phyloP scores from a whole-genome alignment of 345 rosid genomes.

The Rhodomyrtus tomentosa region DNA sequence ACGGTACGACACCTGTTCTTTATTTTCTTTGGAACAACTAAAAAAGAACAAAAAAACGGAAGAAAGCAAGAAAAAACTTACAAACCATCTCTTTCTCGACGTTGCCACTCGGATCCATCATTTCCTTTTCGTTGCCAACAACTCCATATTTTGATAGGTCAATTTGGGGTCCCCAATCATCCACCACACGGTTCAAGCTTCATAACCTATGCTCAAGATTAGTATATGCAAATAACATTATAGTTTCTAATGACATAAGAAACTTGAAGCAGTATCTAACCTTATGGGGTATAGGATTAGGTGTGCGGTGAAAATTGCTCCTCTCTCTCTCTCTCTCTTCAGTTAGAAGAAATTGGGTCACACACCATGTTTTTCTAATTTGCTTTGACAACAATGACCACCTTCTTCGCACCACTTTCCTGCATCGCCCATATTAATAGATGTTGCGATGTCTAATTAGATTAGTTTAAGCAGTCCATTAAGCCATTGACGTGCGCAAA shows the following conservation, averaged over 20 bases:
- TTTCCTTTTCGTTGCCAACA: slow-evolving; percentile 16
- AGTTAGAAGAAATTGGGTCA: background rate
- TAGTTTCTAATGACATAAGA: slow-evolving; percentile 21
- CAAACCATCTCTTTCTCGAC: slow-evolving; percentile 15
- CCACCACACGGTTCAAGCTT: background rate
- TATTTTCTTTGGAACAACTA: background rate
- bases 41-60: background rate
- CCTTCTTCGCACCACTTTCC: background rate
- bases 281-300: slow-evolving; percentile 14
- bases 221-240: background rate
- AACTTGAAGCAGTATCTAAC: slow-evolving; percentile 5
- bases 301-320: slow-evolving; percentile 6
- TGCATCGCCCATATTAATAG: background rate
- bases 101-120: slow-evolving; percentile 17
- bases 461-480: background rate
- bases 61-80: background rate
- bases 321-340: background rate
- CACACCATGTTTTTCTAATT: background rate
- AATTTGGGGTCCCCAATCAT: background rate
- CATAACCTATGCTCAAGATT: background rate
- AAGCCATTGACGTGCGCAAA: slow-evolving; percentile 1
- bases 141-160: background rate
- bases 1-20: background rate
- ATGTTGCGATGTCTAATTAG: background rate
- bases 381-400: slow-evolving; percentile 16